These are phyloP conservation scores for Sporothrix pallida DNA, from an alignment of 2,329 filamentous ascomycete genomes.

Conservation along the genomic window DNA sequence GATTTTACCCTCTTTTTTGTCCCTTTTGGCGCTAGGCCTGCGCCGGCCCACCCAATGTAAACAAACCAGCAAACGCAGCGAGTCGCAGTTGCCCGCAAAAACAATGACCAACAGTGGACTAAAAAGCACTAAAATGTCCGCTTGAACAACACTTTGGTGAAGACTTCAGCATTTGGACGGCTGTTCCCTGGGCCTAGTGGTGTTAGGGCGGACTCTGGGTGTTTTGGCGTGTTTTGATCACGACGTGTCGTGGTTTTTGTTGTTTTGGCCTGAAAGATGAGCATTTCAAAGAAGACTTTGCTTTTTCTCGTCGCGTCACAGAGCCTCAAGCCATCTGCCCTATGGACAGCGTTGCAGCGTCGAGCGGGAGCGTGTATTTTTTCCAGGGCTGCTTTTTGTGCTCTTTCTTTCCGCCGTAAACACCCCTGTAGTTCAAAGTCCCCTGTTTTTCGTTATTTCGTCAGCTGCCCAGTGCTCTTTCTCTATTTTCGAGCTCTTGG, in stretches of 20 bases:
- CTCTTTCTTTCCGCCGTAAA: too few species aligned
- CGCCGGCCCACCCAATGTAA: conserved; percentile 20
- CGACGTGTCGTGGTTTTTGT: background rate
- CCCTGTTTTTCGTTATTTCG: background rate
- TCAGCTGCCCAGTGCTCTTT: conserved; percentile 4
- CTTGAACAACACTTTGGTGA: conserved; percentile 3
- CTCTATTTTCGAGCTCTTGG: background rate
- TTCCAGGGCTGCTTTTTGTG: too few species aligned
- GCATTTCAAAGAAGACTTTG: background rate
- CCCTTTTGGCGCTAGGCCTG: conserved; percentile 17
- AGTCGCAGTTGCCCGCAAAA: background rate
- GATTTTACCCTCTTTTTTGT: background rate
- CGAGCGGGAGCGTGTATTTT: too few species aligned
- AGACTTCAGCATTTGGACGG: background rate
- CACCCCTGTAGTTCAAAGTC: background rate
- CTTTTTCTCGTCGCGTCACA: background rate
- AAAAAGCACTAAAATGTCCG: background rate
- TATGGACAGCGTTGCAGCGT: background rate
- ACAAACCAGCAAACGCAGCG: background rate
- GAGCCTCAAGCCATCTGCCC: conserved; percentile 18
- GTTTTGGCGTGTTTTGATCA: conserved; percentile 10
- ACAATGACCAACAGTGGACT: background rate
- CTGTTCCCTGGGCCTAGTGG: conserved; percentile 18
- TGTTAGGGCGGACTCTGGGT: background rate
- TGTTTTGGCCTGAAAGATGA: background rate